These are phyloP conservation scores for Ceratocystis huliohia DNA, from an alignment of 2,329 filamentous ascomycete species.

Conservation along the genomic window DNA sequence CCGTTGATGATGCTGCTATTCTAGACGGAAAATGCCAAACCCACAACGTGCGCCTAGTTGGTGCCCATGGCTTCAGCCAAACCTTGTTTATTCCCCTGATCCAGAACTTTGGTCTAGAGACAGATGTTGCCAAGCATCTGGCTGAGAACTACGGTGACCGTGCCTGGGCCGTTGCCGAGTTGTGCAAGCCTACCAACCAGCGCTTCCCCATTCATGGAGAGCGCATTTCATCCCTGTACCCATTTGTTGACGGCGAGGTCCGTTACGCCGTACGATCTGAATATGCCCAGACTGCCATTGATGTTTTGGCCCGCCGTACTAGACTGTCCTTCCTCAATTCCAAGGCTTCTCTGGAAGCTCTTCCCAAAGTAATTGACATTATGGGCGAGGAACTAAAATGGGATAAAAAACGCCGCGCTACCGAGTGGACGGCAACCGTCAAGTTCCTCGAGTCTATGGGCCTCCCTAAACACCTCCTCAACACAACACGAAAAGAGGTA, in stretches of 20 bases:
- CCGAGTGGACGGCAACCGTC: constrained; percentile 67
- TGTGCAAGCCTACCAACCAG: constrained; percentile 62
- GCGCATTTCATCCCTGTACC: constrained; percentile 68
- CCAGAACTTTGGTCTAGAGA: constrained; percentile 84
- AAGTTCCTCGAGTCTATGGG: constrained; percentile 53
- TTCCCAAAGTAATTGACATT: constrained; percentile 76
- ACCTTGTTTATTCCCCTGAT: constrained; percentile 89
- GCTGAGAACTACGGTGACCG: constrained; percentile 81
- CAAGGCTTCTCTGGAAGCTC: constrained; percentile 73
- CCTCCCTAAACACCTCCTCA: constrained; percentile 47
- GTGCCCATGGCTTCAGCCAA: constrained; percentile 77
- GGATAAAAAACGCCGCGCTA: constrained; percentile 57
- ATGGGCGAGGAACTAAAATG: constrained; percentile 77
- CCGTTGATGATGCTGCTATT: constrained; percentile 56
- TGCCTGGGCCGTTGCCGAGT: constrained; percentile 76
- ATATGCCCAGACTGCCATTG: constrained; percentile 81
- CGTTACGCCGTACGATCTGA: constrained; percentile 79
- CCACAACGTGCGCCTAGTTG: constrained; percentile 66
- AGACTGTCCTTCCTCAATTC: constrained; percentile 83
- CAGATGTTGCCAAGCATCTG: constrained; percentile 80
- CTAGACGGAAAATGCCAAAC: constrained; percentile 62
- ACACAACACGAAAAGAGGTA: constrained; percentile 46
- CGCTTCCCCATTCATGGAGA: constrained; percentile 75
- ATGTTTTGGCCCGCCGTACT: constrained; percentile 74
- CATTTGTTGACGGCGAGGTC: constrained; percentile 84